These are phyloP conservation scores for Knufia fluminis DNA, from an alignment of 2,329 filamentous ascomycete species.

Conservation along the genomic window DNA sequence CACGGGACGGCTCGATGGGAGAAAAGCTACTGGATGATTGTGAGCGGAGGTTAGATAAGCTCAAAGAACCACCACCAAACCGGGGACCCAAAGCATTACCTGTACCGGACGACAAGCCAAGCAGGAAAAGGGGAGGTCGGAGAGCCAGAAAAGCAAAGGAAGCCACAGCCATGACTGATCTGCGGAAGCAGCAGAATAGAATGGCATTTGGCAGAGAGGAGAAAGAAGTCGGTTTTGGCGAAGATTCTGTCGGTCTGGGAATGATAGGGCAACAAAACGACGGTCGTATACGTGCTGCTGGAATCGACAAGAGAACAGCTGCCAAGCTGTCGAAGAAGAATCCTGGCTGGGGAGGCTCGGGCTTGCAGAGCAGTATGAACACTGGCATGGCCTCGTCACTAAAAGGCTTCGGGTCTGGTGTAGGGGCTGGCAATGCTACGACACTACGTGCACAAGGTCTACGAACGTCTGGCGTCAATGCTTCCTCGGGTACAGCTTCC, in stretches of 20 bases:
- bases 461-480: slow-evolving; percentile 71
- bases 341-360: slow-evolving; percentile 73
- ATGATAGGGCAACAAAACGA: slow-evolving; percentile 90
- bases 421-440: slow-evolving; percentile 50
- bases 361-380: slow-evolving; percentile 46
- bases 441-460: slow-evolving; percentile 71
- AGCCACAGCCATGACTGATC: slow-evolving; percentile 90
- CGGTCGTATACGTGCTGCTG: slow-evolving; percentile 76
- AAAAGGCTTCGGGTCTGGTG: slow-evolving; percentile 56
- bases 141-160: slow-evolving; percentile 92
- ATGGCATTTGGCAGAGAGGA: slow-evolving; percentile 96
- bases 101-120: slow-evolving; percentile 89
- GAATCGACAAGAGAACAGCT: slow-evolving; percentile 86
- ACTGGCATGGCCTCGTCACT: slow-evolving; percentile 64
- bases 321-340: slow-evolving; percentile 93
- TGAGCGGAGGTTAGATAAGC: slow-evolving; percentile 77
- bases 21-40: slow-evolving; percentile 74
- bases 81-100: slow-evolving; percentile 79
- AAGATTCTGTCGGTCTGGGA: slow-evolving; percentile 76
- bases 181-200: slow-evolving; percentile 91
- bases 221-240: slow-evolving; percentile 83
- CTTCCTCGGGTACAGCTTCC: slow-evolving; percentile 64
- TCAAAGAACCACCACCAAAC: slow-evolving; percentile 84
- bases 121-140: slow-evolving; percentile 82
- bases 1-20: slow-evolving; percentile 71